These are phyloP conservation scores for Phoma sp. DNA, from an alignment of 2,329 filamentous ascomycete genomes.

Conservation along the genomic window DNA sequence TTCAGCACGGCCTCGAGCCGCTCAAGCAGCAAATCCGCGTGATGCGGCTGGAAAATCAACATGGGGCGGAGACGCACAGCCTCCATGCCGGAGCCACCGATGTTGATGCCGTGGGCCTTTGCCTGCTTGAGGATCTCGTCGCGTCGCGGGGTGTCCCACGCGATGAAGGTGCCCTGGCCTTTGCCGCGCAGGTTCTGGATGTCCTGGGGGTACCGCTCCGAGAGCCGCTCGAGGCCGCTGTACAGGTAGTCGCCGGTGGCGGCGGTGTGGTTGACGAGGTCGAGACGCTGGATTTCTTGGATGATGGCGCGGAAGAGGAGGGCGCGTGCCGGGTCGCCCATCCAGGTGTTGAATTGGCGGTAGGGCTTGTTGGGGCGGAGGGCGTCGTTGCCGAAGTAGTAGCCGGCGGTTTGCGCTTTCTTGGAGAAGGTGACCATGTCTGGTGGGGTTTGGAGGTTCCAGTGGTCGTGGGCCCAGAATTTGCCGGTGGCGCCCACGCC, in stretches of 20 bases:
- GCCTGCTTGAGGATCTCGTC: conserved; percentile 80
- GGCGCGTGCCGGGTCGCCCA: conserved; percentile 87
- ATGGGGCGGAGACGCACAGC: conserved; percentile 86
- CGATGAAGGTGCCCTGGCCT: conserved; percentile 89
- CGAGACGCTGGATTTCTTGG: conserved; percentile 75
- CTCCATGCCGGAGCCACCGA: conserved; percentile 77
- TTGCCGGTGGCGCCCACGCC: conserved; percentile 90
- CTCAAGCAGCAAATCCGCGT: conserved; percentile 84
- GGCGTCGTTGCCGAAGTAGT: conserved; percentile 83
- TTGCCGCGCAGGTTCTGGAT: conserved; percentile 86
- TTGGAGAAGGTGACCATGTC: conserved; percentile 97
- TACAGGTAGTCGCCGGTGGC: conserved; percentile 80
- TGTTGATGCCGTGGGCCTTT: conserved; percentile 83
- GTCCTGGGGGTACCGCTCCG: conserved; percentile 73
- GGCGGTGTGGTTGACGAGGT: conserved; percentile 81
- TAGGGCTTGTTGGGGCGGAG: conserved; percentile 91
- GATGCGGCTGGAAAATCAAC: conserved; percentile 90
- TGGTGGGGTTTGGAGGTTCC: conserved; percentile 77
- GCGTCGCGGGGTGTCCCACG: conserved; percentile 82
- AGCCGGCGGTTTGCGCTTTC: conserved; percentile 92
- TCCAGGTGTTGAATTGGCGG: conserved; percentile 97
- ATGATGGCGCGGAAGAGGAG: conserved; percentile 87
- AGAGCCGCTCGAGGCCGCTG: conserved; percentile 70
- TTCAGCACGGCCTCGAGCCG: conserved; percentile 76
- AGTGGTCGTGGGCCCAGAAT: conserved; percentile 98